A percentile compares a stretch with the other conserved stretches of the same genome.
These are phyloP conservation scores for Phyllachora maydis DNA, from an alignment of 2,329 filamentous ascomycete genomes.

Conservation along the genomic window DNA sequence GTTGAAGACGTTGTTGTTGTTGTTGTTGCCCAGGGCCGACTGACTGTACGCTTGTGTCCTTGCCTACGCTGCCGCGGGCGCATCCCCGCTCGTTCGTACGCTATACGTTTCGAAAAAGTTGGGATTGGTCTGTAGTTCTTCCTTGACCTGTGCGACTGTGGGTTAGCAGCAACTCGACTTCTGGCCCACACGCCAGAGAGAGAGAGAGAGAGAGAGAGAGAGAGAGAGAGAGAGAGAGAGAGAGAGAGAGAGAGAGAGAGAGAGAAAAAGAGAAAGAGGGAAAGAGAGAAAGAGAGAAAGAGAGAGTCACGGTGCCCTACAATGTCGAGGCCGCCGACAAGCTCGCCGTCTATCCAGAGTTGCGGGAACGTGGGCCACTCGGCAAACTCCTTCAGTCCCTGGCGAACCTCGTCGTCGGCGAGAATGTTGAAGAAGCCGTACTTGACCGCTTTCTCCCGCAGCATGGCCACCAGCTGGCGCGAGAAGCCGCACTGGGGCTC, in stretches of 20 bases:
- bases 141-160: conserved; percentile 48
- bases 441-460: conserved; percentile 78
- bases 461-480: conserved; percentile 64
- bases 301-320: conserved; percentile 33
- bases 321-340: conserved; percentile 89
- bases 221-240: too few relatives aligned
- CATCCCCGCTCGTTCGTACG: conserved; percentile 22
- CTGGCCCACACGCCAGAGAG: background rate
- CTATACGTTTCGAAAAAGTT: conserved; percentile 66
- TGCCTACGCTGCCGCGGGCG: conserved; percentile 11
- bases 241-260: too few relatives aligned
- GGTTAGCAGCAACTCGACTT: conserved; percentile 2
- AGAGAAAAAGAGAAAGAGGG: too few relatives aligned
- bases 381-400: conserved; percentile 91
- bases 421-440: conserved; percentile 99
- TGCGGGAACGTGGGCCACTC: conserved; percentile 98
- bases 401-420: conserved; percentile 89
- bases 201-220: too few relatives aligned
- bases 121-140: conserved; percentile 68
- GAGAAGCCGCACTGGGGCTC: conserved; percentile 93
- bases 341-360: conserved; percentile 74
- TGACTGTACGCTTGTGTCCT: too few relatives aligned
- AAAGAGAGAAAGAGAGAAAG: conserved; percentile 1
- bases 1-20: too few relatives aligned
- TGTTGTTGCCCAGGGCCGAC: too few relatives aligned